These are phyloP conservation scores for Tympanopsis confertula DNA, from an alignment of 2,329 filamentous ascomycete genomes.

Conservation along the genomic window DNA sequence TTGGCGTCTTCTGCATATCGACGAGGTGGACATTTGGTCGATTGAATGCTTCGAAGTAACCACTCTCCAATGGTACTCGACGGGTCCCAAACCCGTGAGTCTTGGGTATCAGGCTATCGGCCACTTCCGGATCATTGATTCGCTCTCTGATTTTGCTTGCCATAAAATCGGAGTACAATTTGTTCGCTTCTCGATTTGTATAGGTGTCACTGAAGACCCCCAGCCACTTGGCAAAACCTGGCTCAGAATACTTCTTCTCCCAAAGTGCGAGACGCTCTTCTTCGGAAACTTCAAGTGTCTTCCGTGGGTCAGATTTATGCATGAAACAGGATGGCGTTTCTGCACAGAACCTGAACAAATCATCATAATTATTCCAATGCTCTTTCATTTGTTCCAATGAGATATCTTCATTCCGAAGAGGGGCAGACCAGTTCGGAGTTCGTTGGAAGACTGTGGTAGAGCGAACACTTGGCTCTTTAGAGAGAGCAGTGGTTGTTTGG, in stretches of 20 bases:
- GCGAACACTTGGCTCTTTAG: constrained; percentile 6
- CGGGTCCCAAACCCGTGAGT: constrained; percentile 12
- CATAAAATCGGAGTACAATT: constrained; percentile 13
- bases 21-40: constrained; percentile 17
- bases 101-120: constrained; percentile 20
- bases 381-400: constrained; percentile 15
- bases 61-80: constrained; percentile 8
- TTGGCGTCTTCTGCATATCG: constrained; percentile 15
- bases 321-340: constrained; percentile 15
- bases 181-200: constrained; percentile 14
- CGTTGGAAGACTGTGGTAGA: constrained; percentile 13
- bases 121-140: constrained; percentile 19
- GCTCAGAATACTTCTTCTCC: constrained; percentile 18
- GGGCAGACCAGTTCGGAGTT: constrained; percentile 12
- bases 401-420: constrained; percentile 13
- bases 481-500: constrained; percentile 15
- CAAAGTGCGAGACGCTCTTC: constrained; percentile 16
- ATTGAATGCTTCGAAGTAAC: constrained; percentile 24
- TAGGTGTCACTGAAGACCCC: constrained; percentile 13
- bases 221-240: constrained; percentile 23
- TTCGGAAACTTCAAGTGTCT: constrained; percentile 15
- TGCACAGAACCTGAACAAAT: constrained; percentile 14
- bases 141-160: constrained; percentile 20
- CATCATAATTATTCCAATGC: constrained; percentile 13
- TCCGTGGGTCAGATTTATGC: constrained; percentile 12